Percentiles rank a stretch among this genome's conserved stretches.
Conservation (phyloP, 768 basidiomycete genomes). For the Pleurotus eryngii region DNA sequence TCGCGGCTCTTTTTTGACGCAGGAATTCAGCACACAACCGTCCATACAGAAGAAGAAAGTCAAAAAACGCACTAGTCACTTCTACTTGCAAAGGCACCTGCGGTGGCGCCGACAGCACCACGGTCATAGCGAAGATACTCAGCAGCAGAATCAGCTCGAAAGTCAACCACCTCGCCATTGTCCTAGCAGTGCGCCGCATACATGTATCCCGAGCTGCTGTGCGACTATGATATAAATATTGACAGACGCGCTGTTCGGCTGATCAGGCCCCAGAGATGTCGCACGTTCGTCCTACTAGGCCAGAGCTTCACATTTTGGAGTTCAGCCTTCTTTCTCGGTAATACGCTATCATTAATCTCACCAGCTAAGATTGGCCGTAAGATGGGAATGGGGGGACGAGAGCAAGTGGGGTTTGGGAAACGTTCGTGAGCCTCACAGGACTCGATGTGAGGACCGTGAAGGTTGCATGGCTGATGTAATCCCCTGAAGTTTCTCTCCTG, state of each 20-base stretch:
- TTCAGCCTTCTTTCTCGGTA: neutral
- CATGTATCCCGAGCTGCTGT: neutral
- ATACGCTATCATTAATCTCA: neutral
- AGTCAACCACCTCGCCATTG: constrained; percentile 5
- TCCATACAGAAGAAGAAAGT: neutral
- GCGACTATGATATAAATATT: neutral
- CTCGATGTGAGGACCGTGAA: no score
- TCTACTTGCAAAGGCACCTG: constrained; percentile 37
- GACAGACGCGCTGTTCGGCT: no score
- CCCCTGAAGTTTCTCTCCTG: no score
- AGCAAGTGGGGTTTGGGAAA: no score
- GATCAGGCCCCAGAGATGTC: neutral
- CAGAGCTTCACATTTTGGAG: constrained; percentile 5
- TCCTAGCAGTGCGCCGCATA: neutral
- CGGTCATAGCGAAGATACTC: constrained; percentile 15
- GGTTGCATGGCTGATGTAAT: no score
- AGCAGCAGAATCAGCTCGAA: constrained; percentile 14
- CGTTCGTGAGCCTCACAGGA: no score
- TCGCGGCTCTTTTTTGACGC: constrained; percentile 33
- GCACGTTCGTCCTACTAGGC: constrained; percentile 5
- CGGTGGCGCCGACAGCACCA: constrained; percentile 31
- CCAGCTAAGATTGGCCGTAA: no score
- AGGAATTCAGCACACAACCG: constrained; percentile 5
- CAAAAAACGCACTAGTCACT: constrained; percentile 24
- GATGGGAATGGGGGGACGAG: no score